Base-by-base conservation (phyloP, 2,329 filamentous ascomycete species). In the Botrytis galanthina region DNA sequence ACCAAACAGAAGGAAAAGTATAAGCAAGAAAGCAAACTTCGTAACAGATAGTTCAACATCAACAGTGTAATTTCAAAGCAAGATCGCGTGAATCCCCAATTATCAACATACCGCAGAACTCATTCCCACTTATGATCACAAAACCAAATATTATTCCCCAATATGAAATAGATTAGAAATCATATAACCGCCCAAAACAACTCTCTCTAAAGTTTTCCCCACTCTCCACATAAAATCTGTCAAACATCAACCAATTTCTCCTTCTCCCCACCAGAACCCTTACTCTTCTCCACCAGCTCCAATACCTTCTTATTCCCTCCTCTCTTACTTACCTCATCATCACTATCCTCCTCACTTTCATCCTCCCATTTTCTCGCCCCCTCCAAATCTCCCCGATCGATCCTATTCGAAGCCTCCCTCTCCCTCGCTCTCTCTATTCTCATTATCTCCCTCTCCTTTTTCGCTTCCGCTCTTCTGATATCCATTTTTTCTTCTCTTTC, bases 311-410 rank as follows among this genome's bases (percentile, higher is more conserved):
- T 66, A n/a, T 20, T 6, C 3, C 42, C 42, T 16, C n/a, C 42
- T 18, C n/a, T 18, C 0, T 26, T 20, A 26, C 35, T 64, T 44
- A 22, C 74, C 18, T 57, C 67, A 18, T 60, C 63, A 22, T 35
- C 73, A 48, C 44, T 74, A 1, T 20, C 10, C 12, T 42, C 64
- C 4, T 20, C 64, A 69, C 72, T 75, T 73, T 78, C 78, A 59
- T 79, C 78, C 70, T 79, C 79, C 79, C 79, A 80, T 59, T 66
- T 69, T 72, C 73, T 76, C n/a, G 75, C 73, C 51, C 74, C 75
- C 51, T 75, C 77, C 18, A 60, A 72, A 26, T 70, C 73, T 68
- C 76, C 74, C 35, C 74, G 74, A 64, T 79, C 77, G 64, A 78
- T 72, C 32, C 37, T 63, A 2, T 35, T n/a, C 16, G 22, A 37